Base-by-base conservation (phyloP, 129 eudicot species). In the Silybum marianum region DNA sequence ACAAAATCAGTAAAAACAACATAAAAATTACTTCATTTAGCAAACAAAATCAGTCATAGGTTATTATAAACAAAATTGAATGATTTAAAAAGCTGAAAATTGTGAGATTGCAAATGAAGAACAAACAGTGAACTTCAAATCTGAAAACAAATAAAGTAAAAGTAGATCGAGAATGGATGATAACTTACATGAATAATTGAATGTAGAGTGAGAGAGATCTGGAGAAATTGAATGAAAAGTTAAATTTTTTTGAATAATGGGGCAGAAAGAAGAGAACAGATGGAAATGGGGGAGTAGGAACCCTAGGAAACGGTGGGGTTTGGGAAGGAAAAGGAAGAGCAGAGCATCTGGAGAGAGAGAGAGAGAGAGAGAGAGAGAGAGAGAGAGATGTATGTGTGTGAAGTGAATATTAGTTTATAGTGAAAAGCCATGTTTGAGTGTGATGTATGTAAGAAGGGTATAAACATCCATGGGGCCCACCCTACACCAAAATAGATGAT, bases 251-350 rank as follows among this genome's bases (percentile, higher is more conserved):
- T 10, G 2, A 2, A 10, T 9, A 44, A 44, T 11, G 54, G 3
- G 54, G 6, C 36, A 32, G 36, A 32, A 32, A 32, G 36, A 32
- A 32, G 16, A 72, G 10, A 42, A 42, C 13, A 26, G 72, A 26
- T 26, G 25, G 76, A 40, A 46, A 73, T 73, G 30, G 39, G 62
- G 77, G 77, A 42, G 77, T 23, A 42, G 77, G 23, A 73, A 73
- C 77, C 77, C 77, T 73, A 73, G 66, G 36, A 44, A 73, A 70
- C 74, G 46, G 74, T 23, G 36, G 39, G 65, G 77, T 13, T 44
- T 42, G 65, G 65, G 18, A 19, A 11, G 13, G 48, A 26, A 26
- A 9, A 42, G 75, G 1, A 22, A 40, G 77, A 44, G 60, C 76
- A 72, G 51, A 42, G 77, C 11, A 42, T 73, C 38, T 73, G 66